Conservation (phyloP, 768 basidiomycete species). For the Coprinopsis strossmayeri region DNA sequence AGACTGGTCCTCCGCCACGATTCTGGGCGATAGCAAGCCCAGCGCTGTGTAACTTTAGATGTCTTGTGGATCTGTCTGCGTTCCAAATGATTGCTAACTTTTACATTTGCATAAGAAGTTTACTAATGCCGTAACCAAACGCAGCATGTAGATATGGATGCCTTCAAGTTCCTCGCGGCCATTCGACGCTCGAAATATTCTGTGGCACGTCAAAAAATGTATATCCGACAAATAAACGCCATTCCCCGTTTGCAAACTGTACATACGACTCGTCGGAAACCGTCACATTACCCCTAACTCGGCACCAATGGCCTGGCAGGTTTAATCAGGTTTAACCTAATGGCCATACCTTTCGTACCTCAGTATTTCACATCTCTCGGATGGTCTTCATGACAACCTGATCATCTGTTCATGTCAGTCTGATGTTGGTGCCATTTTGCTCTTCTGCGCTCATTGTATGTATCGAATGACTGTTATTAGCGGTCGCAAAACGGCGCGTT, state of each 20-base stretch:
- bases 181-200: too few relatives aligned
- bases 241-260: conserved; percentile 5
- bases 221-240: conserved; percentile 3
- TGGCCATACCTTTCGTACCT: not conserved
- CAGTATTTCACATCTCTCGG: not conserved
- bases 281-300: not conserved
- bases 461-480: not conserved
- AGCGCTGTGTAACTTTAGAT: too few relatives aligned
- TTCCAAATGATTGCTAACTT: not conserved
- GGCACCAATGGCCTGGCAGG: not conserved
- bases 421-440: not conserved
- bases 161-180: too few relatives aligned
- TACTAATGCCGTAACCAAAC: not conserved
- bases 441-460: not conserved
- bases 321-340: too few relatives aligned
- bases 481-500: not conserved
- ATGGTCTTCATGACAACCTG: conserved; percentile 2
- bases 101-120: not conserved
- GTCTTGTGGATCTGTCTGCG: too few relatives aligned
- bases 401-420: not conserved
- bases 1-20: too few relatives aligned
- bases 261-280: not conserved
- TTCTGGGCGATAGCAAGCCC: too few relatives aligned
- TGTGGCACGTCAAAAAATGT: not conserved
- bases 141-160: too few relatives aligned